Percentiles rank a stretch among this genome's conserved stretches.
Evolutionary conservation across 148 eudicot species (phyloP).

Genomic region (Amaranthus palmeri): DNA sequence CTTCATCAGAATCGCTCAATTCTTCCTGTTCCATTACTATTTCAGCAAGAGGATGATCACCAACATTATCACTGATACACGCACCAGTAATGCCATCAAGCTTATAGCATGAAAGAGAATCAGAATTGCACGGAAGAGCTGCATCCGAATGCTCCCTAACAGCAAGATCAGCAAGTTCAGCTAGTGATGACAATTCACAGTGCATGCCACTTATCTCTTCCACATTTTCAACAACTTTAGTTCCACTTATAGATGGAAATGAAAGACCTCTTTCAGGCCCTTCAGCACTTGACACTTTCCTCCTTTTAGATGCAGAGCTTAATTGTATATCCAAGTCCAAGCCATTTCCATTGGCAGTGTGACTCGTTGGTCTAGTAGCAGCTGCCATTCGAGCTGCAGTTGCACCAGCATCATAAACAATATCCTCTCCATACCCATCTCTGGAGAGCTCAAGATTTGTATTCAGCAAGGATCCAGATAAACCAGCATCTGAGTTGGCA

Average conservation of each 20-base stretch:
- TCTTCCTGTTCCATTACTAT: conserved; percentile 99
- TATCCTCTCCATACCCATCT: conserved; percentile 27
- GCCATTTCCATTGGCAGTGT: conserved; percentile 39
- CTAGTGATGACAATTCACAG: conserved; percentile 10
- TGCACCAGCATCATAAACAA: conserved; percentile 25
- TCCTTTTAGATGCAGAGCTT: conserved; percentile 44
- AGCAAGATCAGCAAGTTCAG: conserved; percentile 20
- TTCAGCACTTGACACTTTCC: conserved; percentile 31
- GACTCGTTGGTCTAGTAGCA: conserved; percentile 28
- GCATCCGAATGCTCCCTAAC: conserved; percentile 19
- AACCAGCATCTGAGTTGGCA: conserved; percentile 23
- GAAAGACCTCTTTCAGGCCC: conserved; percentile 12
- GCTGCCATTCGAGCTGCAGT: conserved; percentile 26
- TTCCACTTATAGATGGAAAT: conserved; percentile 17
- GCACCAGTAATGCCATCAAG: conserved; percentile 22
- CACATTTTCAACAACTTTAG: conserved; percentile 19
- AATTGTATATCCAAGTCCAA: conserved; percentile 76
- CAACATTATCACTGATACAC: conserved; percentile 22
- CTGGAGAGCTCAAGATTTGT: conserved; percentile 39
- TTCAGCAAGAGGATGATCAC: conserved; percentile 49
- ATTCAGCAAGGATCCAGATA: conserved; percentile 28
- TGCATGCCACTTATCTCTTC: conserved; percentile 15
- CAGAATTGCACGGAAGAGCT: conserved; percentile 26
- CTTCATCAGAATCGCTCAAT: conserved; percentile 96
- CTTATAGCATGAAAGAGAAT: conserved; percentile 15